Evolutionary conservation across 169 alveolate genomes (phyloP).

Genomic region (Babesia gibsoni): DNA sequence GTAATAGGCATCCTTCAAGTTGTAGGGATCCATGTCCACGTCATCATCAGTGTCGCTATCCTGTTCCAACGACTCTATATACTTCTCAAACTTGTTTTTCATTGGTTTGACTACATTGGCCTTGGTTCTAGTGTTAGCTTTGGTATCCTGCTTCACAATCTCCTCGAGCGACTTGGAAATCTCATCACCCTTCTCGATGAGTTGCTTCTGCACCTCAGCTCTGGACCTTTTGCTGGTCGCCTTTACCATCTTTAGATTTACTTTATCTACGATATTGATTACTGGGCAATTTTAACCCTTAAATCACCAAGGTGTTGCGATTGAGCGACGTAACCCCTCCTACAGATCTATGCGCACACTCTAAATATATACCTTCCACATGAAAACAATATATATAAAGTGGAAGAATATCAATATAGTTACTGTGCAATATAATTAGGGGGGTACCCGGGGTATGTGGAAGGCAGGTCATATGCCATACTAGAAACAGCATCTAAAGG

Average conservation of each 20-base stretch:
- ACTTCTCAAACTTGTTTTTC: conserved; percentile 8
- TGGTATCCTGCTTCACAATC: conserved; percentile 27
- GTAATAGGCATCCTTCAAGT: conserved; percentile 81
- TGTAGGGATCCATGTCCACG: conserved; percentile 79
- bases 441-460: no score
- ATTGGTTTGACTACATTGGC: conserved; percentile 21
- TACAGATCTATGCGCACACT: no score
- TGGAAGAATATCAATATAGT: no score
- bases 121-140: conserved; percentile 14
- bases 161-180: conserved; percentile 25
- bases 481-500: no score
- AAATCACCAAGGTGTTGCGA: no score
- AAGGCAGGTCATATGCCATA: no score
- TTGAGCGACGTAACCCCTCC: no score
- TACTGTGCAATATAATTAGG: no score
- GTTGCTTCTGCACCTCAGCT: conserved; percentile 31
- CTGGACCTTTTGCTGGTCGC: not conserved
- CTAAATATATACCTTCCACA: no score
- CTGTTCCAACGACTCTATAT: conserved; percentile 39
- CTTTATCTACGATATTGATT: no score
- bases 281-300: no score
- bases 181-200: conserved; percentile 30
- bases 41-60: conserved; percentile 31
- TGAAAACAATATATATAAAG: no score
- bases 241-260: conserved; percentile 21